Evolutionary conservation across 2,329 filamentous ascomycete genomes (phyloP).

Genomic region (Ustilaginoidea virens): DNA sequence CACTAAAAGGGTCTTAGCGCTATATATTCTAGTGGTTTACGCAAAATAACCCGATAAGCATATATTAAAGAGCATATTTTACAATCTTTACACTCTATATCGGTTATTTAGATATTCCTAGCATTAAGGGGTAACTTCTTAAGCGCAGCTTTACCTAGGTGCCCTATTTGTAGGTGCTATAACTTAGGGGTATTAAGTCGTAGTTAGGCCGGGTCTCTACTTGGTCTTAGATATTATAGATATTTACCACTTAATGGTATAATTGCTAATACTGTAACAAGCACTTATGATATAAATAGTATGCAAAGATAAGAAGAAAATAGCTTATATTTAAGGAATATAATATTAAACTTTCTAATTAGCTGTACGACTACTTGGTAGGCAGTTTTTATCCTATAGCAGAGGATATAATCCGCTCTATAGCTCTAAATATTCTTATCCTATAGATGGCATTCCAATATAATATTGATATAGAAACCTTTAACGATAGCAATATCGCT

Average conservation of each 20-base stretch:
- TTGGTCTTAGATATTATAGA: background rate
- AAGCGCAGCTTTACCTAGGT: too few relatives aligned
- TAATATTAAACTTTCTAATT: background rate
- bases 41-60: too few relatives aligned
- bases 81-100: too few relatives aligned
- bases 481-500: background rate
- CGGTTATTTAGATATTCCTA: background rate
- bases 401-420: background rate
- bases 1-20: too few relatives aligned
- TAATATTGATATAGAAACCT: background rate
- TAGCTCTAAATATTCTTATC: background rate
- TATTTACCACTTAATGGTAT: background rate
- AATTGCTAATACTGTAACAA: too few relatives aligned
- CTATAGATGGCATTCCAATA: background rate
- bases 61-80: too few relatives aligned
- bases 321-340: background rate
- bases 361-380: background rate
- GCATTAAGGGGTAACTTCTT: background rate
- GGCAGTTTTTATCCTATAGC: background rate
- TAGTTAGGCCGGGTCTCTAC: too few relatives aligned
- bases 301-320: background rate
- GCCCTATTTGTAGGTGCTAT: too few relatives aligned
- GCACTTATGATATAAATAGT: too few relatives aligned
- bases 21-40: too few relatives aligned
- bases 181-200: too few relatives aligned